These are phyloP conservation scores for Purpureocillium lavendulum DNA, from an alignment of 2,329 filamentous ascomycete species.

Conservation along the genomic window DNA sequence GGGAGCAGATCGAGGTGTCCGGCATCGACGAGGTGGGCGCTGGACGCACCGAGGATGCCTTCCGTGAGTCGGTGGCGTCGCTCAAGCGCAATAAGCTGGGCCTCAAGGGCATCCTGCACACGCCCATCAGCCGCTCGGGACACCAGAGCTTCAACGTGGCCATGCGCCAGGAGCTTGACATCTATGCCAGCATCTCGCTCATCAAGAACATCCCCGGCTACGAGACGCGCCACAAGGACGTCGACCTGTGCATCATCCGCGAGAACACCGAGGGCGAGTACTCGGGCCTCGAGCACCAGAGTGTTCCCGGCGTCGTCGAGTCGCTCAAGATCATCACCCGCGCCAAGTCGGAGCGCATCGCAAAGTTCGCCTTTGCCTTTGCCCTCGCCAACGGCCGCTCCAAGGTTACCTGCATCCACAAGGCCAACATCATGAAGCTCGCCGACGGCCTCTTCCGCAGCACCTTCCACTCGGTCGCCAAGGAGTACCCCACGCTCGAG, in stretches of 20 bases:
- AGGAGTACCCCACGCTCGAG: conserved; percentile 93
- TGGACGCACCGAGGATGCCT: conserved; percentile 87
- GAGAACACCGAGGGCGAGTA: conserved; percentile 99
- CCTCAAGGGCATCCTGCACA: conserved; percentile 98
- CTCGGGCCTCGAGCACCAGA: conserved; percentile 97
- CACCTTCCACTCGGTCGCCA: conserved; percentile 87
- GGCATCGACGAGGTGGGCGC: conserved; percentile 73
- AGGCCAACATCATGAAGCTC: conserved; percentile 99
- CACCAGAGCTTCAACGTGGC: conserved; percentile 99
- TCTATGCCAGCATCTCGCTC: conserved; percentile 94
- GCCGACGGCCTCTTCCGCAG: conserved; percentile 97
- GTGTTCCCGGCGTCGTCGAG: conserved; percentile 91
- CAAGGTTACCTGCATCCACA: conserved; percentile 99
- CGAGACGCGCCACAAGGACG: conserved; percentile 91
- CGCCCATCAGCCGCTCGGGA: conserved; percentile 89
- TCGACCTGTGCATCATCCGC: conserved; percentile 98
- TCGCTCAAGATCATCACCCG: conserved; percentile 99
- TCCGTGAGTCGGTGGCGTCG: conserved; percentile 90
- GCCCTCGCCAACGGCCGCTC: conserved; percentile 97
- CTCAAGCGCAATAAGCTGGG: conserved; percentile 98
- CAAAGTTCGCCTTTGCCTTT: conserved; percentile 97
- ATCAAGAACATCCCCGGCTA: conserved; percentile 99
- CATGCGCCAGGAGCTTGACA: conserved; percentile 97
- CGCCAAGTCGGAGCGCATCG: conserved; percentile 97
- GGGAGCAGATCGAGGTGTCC: conserved; percentile 96